A percentile compares a stretch with the other conserved stretches of the same genome.
Evolutionary conservation across 805 yeast species (phyloP).

Genomic region (Lipomyces oligophaga): DNA sequence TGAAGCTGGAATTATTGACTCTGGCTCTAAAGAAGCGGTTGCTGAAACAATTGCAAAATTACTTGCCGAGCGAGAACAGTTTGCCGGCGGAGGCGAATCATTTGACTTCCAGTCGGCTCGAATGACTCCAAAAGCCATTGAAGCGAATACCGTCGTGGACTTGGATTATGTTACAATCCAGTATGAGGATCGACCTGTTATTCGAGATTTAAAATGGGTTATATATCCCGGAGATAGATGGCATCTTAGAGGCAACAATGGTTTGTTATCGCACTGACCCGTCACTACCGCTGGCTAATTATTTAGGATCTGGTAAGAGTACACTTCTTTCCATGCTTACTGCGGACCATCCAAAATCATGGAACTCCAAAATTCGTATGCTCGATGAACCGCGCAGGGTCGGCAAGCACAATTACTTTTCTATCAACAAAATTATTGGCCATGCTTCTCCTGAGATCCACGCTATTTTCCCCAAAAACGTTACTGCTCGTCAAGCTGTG

Average conservation of each 20-base stretch:
- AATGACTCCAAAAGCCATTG: conserved; percentile 3
- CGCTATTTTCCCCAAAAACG: conserved; percentile 64
- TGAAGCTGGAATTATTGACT: conserved; percentile 48
- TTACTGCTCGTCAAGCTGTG: conserved; percentile 55
- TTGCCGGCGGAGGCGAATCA: conserved; percentile 14
- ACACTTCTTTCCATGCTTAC: conserved; percentile 79
- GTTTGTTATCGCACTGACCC: conserved; percentile 35
- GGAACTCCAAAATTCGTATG: conserved; percentile 66
- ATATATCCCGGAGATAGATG: conserved; percentile 72
- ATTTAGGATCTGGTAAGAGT: conserved; percentile 65
- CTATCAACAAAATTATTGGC: conserved; percentile 74
- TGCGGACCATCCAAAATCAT: conserved; percentile 95
- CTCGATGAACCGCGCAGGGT: conserved; percentile 66
- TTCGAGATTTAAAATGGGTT: conserved; percentile 60
- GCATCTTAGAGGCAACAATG: conserved; percentile 87
- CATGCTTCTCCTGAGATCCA: conserved; percentile 90
- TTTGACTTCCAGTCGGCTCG: conserved; percentile 6
- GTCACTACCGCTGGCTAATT: background rate
- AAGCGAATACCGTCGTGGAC: conserved; percentile 41
- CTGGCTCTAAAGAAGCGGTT: conserved; percentile 45
- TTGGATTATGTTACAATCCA: conserved; percentile 60
- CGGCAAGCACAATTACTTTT: conserved; percentile 73
- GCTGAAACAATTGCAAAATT: conserved; percentile 28
- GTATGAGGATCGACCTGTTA: conserved; percentile 59
- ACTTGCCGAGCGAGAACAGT: conserved; percentile 7